Conservation (phyloP, 805 yeast species). For the Deakozyma indianensis region DNA sequence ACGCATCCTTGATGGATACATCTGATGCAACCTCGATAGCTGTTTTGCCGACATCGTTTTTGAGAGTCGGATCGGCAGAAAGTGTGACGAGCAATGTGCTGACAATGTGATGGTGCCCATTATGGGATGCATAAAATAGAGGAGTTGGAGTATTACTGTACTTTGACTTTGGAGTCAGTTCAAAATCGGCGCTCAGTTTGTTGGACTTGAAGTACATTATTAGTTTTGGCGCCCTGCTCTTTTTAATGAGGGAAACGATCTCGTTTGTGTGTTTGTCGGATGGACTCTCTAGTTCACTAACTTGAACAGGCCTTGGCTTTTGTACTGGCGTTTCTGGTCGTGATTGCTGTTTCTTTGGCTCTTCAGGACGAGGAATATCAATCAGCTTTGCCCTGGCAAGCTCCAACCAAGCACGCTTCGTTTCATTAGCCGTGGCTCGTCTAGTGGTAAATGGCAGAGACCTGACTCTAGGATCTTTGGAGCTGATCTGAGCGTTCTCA, state of each 20-base stretch:
- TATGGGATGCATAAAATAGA: constrained; percentile 62
- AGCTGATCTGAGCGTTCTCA: constrained; percentile 36
- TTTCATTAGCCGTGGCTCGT: constrained; percentile 69
- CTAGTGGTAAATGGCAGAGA: constrained; percentile 80
- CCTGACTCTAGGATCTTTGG: constrained; percentile 48
- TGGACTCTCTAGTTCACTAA: not conserved
- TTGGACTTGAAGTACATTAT: constrained; percentile 46
- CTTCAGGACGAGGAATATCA: constrained; percentile 35
- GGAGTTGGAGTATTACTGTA: constrained; percentile 53
- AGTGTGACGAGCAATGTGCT: constrained; percentile 41
- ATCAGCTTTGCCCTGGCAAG: constrained; percentile 44
- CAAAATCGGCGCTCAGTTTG: constrained; percentile 36
- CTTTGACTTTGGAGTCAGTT: constrained; percentile 38
- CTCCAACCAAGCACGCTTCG: constrained; percentile 74
- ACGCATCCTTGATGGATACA: constrained; percentile 27
- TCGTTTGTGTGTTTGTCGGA: constrained; percentile 42
- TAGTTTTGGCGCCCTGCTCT: constrained; percentile 65
- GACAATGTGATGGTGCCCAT: constrained; percentile 55
- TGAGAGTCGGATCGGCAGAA: constrained; percentile 55
- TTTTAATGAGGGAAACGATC: constrained; percentile 44
- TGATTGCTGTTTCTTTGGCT: constrained; percentile 12
- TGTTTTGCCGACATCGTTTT: constrained; percentile 41
- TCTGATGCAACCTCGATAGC: constrained; percentile 54
- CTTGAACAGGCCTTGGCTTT: constrained; percentile 6
- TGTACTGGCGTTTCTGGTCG: constrained; percentile 9